Base-by-base conservation (phyloP, 371 early-diverging fungal genomes). In the Dipsacomyces acuminosporus region DNA sequence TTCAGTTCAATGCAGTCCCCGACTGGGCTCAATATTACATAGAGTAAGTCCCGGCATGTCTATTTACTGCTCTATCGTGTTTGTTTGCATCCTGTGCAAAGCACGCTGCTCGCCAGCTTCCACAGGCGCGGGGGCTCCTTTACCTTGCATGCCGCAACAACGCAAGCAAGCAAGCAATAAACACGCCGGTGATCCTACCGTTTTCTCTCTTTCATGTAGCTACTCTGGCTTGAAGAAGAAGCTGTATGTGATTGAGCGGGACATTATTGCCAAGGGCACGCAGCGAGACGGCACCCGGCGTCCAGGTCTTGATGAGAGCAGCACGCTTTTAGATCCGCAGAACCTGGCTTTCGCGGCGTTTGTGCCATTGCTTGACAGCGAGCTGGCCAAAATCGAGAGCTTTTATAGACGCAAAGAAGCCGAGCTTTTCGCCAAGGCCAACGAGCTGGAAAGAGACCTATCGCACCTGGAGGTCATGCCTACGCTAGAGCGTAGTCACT, bases 191-290 rank as follows among this genome's bases (percentile, higher is more conserved):
- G n/a, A n/a, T n/a, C n/a, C n/a, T n/a, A n/a, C n/a, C n/a, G n/a
- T n/a, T n/a, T n/a, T n/a, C n/a, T n/a, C n/a, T n/a, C n/a, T n/a
- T n/a, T n/a, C n/a, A 11, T 51, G 44, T 64, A 86, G 87, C 17
- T 93, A 95, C 75, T 87, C 89, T 18, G 84, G 88, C 53, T 79
- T 94, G 54, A 94, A 96, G 61, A 94, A 92, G 69, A 80, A 86
- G 50, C 80, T 93, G 42, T 94, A 94, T 73, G 80, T 82, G 38
- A 81, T 90, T 51, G 96, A 94, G 75, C 89, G 87, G 61, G 90
- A 90, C 17, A 78, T 84, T 45, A 76, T 91, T 25, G 61, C 73
- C 57, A 54, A 42, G 15, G 24, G 36, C 19, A 51, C 15, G 54
- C 59, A 45, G 41, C 23, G 44, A 11, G 23, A 40, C 17, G 47